These are phyloP conservation scores for Ambrosia hybrid DNA, from an alignment of 140 eudicot genomes.

Conservation along the genomic window DNA sequence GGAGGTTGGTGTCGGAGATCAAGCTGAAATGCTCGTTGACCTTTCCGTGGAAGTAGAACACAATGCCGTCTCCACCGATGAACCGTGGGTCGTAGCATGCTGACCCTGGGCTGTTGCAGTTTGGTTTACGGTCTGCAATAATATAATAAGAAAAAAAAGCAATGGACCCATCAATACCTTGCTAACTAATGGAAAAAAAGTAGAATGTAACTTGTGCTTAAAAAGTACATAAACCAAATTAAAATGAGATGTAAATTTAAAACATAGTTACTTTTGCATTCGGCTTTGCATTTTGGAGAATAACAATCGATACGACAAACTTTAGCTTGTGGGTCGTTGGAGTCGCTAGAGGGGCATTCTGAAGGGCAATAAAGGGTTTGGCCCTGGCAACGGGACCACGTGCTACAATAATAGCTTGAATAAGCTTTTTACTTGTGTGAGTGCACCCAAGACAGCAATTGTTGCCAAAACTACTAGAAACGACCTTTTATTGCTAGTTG, in stretches of 20 bases:
- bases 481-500: constrained; percentile 10
- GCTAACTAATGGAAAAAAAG: not conserved
- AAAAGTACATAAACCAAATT: not conserved
- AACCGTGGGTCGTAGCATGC: constrained; percentile 55
- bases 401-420: constrained; percentile 26
- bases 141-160: not conserved
- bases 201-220: not conserved
- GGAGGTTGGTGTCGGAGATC: constrained; percentile 44
- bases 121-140: constrained; percentile 29
- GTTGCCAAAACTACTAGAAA: constrained; percentile 17
- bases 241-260: not conserved
- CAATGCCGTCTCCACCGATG: constrained; percentile 45
- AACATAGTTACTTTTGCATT: constrained; percentile 32
- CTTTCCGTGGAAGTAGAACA: constrained; percentile 52
- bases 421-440: constrained; percentile 33
- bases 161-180: not conserved
- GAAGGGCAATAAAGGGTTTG: constrained; percentile 46
- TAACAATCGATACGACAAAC: constrained; percentile 46
- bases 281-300: constrained; percentile 40
- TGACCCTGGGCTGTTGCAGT: constrained; percentile 45
- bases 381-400: constrained; percentile 33
- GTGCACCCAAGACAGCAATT: constrained; percentile 18
- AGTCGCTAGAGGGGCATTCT: constrained; percentile 44
- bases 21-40: constrained; percentile 44
- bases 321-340: constrained; percentile 42